Evolutionary conservation across 1,139 yeast species (phyloP).

Genomic region (Suzukiozyma palmioleophila): DNA sequence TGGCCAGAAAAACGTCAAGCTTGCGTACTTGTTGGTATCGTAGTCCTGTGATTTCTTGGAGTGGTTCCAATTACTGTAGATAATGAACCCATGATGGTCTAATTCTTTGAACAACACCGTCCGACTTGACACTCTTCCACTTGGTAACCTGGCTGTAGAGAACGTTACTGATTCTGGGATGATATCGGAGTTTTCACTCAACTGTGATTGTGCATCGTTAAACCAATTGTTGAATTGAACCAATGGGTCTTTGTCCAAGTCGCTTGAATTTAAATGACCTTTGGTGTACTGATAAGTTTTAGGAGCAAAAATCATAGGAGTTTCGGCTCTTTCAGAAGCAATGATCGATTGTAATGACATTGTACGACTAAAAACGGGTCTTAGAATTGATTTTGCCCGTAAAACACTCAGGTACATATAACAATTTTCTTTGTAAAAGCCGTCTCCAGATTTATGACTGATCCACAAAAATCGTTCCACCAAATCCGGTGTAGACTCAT

Average conservation of each 20-base stretch:
- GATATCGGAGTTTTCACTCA: constrained; percentile 35
- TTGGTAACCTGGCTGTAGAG: constrained; percentile 82
- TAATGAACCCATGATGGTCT: constrained; percentile 78
- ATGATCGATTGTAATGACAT: constrained; percentile 1
- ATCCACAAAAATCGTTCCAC: background rate
- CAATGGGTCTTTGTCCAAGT: constrained; percentile 60
- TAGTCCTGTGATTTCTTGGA: constrained; percentile 78
- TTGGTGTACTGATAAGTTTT: constrained; percentile 85
- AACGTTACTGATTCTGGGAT: constrained; percentile 80
- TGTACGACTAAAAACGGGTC: background rate
- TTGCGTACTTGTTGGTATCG: constrained; percentile 68
- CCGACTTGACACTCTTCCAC: constrained; percentile 83
- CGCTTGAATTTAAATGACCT: constrained; percentile 50
- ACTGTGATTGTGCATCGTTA: constrained; percentile 56
- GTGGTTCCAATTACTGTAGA: constrained; percentile 87
- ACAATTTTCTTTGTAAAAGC: background rate
- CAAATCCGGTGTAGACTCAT: background rate
- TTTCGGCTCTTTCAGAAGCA: constrained; percentile 7
- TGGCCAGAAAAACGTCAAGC: constrained; percentile 92
- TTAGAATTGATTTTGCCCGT: background rate
- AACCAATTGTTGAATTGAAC: constrained; percentile 83
- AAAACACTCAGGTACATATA: constrained; percentile 1
- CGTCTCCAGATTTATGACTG: background rate
- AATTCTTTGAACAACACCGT: constrained; percentile 84
- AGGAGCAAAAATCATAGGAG: constrained; percentile 62